phyloP scores from a whole-genome alignment of 768 basidiomycete species.

The Boletus rex-veris region DNA sequence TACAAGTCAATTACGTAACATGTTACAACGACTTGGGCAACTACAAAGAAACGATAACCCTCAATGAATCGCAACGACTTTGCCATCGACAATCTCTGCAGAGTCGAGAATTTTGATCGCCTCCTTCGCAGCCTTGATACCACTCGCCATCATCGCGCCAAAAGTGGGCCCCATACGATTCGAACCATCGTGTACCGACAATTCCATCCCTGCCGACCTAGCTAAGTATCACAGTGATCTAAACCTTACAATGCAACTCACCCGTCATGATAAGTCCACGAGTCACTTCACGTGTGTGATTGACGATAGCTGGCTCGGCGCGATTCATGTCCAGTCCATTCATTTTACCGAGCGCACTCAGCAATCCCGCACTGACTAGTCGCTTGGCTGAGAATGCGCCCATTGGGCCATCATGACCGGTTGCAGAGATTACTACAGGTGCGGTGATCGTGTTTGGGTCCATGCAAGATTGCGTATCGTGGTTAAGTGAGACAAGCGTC shows the following conservation, averaged over 20 bases:
- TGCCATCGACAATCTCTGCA: constrained; percentile 50
- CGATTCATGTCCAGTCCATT: constrained; percentile 76
- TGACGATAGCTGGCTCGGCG: constrained; percentile 79
- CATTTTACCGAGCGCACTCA: constrained; percentile 77
- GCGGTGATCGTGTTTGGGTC: constrained; percentile 83
- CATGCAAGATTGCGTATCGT: constrained; percentile 77
- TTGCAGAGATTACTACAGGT: constrained; percentile 66
- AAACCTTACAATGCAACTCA: constrained; percentile 27
- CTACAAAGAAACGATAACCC: no score
- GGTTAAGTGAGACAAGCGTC: constrained; percentile 50
- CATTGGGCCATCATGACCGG: constrained; percentile 78
- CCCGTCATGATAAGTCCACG: constrained; percentile 75
- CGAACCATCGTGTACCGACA: constrained; percentile 76
- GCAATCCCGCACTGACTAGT: constrained; percentile 68
- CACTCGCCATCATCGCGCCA: constrained; percentile 76
- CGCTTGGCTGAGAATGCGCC: constrained; percentile 81
- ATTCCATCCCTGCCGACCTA: constrained; percentile 63
- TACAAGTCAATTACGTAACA: constrained; percentile 9
- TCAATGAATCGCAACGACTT: constrained; percentile 40
- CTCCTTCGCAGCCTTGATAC: constrained; percentile 68
- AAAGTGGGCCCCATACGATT: constrained; percentile 80
- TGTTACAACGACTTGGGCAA: background rate
- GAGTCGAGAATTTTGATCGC: constrained; percentile 52
- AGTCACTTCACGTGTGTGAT: constrained; percentile 69
- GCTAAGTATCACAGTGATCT: background rate